Evolutionary conservation across 148 eudicot genomes (phyloP), one percentile per base, ranked within the genome.

Genomic region (Heliosperma pusillum): DNA sequence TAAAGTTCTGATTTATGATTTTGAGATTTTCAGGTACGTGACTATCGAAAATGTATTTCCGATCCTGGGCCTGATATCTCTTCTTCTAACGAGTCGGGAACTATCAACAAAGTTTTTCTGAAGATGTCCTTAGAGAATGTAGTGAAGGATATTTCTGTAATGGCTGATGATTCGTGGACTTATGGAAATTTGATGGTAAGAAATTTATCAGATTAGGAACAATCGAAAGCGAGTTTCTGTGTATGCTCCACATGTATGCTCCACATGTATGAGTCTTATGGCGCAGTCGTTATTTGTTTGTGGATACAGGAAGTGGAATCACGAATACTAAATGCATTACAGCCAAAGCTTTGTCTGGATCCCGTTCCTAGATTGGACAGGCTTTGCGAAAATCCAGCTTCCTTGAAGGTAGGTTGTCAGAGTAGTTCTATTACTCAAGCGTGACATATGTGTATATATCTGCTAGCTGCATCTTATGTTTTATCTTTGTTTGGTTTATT

Each of bases 171-270:
- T 81, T 79, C 89, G 50, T 95, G 99, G 99, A 90, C 92, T 40
- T 95, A 95, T 69, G 97, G 99, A 78, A 97, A 95, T 86, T 85
- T 92, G 77, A 95, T 95, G 99, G 99, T 95, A 83, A 68, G 80
- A 36, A 73, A 59, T 65, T 16, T 4, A 10, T 47, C 15, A 50
- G 55, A 50, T 50, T 50, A 50, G 40, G 19, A 70, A 66, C 24
- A 67, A 29, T 24, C 73, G 24, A 42, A 33, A 27, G 21, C n/a
- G 12, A 29, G 24, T 26, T 21, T 58, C 2, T 40, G 24, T 13
- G 44, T 15, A n/a, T 24, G 25, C 62, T 52, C n/a, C n/a, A n/a
- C n/a, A n/a, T n/a, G n/a, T n/a, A n/a, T n/a, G 59, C 55, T 71
- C 55, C 50, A 30, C 42, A 19, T 75, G 69, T 40, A 12, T 33